Evolutionary conservation across 2,329 filamentous ascomycete genomes (phyloP).

Genomic region (Diaporthe sp.): DNA sequence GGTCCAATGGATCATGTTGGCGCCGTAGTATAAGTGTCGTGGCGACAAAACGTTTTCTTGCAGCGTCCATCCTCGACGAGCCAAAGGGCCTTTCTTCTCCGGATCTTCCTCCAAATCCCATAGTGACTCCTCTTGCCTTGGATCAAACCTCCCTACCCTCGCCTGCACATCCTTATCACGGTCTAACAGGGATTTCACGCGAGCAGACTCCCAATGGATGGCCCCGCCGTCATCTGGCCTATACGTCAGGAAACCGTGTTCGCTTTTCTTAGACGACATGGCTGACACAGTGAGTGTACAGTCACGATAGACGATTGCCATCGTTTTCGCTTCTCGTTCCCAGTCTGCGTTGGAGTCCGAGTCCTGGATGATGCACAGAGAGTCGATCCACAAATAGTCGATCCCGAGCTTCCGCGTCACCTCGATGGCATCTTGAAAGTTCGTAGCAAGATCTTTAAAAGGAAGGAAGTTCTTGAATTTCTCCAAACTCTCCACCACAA

Average conservation of each 20-base stretch:
- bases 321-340: not conserved
- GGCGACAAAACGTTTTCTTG: constrained; percentile 16
- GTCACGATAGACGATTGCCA: constrained; percentile 15
- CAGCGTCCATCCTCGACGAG: constrained; percentile 11
- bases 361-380: not conserved
- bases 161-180: not conserved
- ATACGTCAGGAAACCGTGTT: not conserved
- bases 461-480: not conserved
- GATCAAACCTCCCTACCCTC: not conserved
- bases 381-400: constrained; percentile 30
- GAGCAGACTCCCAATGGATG: not conserved
- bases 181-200: not conserved
- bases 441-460: not conserved
- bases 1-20: constrained; percentile 14
- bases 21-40: constrained; percentile 9
- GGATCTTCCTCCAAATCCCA: not conserved
- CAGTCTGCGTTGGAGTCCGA: not conserved
- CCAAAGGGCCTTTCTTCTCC: not conserved
- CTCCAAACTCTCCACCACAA: not conserved
- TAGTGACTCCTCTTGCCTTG: not conserved
- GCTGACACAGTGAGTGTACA: constrained; percentile 11
- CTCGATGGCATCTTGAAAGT: constrained; percentile 24
- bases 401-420: constrained; percentile 11
- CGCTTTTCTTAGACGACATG: not conserved
- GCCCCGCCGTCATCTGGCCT: not conserved